A percentile compares a stretch with the other conserved stretches of the same genome.
These are phyloP conservation scores for Bipolaris victoriae DNA, from an alignment of 2,329 filamentous ascomycete species.

Conservation along the genomic window DNA sequence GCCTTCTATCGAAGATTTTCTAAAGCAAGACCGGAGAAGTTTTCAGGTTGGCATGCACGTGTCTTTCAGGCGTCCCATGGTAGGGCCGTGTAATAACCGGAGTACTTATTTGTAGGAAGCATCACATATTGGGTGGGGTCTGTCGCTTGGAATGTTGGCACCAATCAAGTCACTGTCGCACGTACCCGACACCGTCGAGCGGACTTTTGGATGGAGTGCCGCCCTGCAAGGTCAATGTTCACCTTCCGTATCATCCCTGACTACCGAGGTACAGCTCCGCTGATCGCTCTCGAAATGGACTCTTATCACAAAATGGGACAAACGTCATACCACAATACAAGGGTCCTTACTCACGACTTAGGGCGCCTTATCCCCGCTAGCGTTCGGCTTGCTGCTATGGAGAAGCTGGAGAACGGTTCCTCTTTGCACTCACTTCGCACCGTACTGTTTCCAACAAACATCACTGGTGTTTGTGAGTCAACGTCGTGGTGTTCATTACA, in stretches of 20 bases:
- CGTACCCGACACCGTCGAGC: too few species aligned
- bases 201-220: too few species aligned
- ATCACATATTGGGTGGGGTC: too few species aligned
- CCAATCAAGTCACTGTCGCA: too few species aligned
- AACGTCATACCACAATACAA: slow-evolving; percentile 15
- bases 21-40: slow-evolving; percentile 2
- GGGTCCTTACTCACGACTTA: neutral
- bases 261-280: slow-evolving; percentile 9
- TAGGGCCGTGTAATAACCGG: neutral
- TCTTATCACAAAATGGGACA: slow-evolving; percentile 10
- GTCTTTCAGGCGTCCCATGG: neutral
- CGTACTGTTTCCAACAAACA: neutral
- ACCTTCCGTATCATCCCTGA: slow-evolving; percentile 18
- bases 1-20: slow-evolving; percentile 33
- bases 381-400: slow-evolving; percentile 12
- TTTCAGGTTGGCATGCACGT: neutral
- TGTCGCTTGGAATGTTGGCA: too few species aligned
- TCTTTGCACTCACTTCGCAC: neutral
- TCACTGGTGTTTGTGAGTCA: neutral
- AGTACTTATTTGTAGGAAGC: too few species aligned
- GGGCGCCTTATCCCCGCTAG: slow-evolving; percentile 1
- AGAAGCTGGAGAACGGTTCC: slow-evolving; percentile 17
- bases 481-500: slow-evolving; percentile 19
- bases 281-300: slow-evolving; percentile 10
- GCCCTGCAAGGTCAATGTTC: slow-evolving; percentile 5